A percentile compares a stretch with the other conserved stretches of the same genome.
Evolutionary conservation across 2,329 filamentous ascomycete species (phyloP).

Genomic region (Geosmithia morbida): DNA sequence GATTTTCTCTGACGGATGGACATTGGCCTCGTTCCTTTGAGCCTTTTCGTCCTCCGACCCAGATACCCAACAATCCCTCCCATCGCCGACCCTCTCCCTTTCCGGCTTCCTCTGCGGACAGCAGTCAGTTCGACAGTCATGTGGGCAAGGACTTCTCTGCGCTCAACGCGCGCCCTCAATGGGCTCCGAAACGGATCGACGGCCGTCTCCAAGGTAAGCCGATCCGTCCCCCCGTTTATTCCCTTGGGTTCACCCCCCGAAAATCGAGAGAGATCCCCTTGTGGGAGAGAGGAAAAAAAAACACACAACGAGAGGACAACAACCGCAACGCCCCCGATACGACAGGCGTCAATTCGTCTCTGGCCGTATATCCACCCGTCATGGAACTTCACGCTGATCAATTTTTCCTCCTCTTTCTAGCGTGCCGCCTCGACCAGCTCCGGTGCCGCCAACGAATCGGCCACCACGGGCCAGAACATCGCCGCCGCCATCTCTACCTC

Average conservation of each 20-base stretch:
- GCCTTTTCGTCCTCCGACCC: slow-evolving; percentile 22
- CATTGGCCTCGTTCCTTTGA: slow-evolving; percentile 19
- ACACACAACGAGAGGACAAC: neutral
- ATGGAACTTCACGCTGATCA: slow-evolving; percentile 21
- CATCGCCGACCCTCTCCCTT: slow-evolving; percentile 19
- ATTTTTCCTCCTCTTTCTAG: slow-evolving; percentile 20
- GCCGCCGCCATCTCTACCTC: slow-evolving; percentile 77
- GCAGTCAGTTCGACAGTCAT: slow-evolving; percentile 46
- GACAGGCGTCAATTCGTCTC: slow-evolving; percentile 13
- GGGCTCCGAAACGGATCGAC: slow-evolving; percentile 59
- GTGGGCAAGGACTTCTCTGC: slow-evolving; percentile 87
- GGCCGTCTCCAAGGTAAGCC: slow-evolving; percentile 57
- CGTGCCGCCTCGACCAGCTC: slow-evolving; percentile 61
- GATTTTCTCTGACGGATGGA: slow-evolving; percentile 21
- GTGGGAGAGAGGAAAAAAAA: slow-evolving; percentile 1
- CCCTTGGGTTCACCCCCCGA: neutral
- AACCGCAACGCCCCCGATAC: slow-evolving; percentile 5
- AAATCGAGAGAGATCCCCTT: slow-evolving; percentile 2
- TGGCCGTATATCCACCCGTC: slow-evolving; percentile 2
- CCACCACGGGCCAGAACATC: slow-evolving; percentile 65
- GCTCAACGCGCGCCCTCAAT: slow-evolving; percentile 75
- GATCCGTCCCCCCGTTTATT: slow-evolving; percentile 1
- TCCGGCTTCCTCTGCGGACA: slow-evolving; percentile 20
- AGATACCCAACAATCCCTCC: slow-evolving; percentile 20
- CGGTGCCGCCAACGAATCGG: slow-evolving; percentile 52